Base-by-base conservation (phyloP, 345 rosid genomes). In the Fremontodendron californicum region DNA sequence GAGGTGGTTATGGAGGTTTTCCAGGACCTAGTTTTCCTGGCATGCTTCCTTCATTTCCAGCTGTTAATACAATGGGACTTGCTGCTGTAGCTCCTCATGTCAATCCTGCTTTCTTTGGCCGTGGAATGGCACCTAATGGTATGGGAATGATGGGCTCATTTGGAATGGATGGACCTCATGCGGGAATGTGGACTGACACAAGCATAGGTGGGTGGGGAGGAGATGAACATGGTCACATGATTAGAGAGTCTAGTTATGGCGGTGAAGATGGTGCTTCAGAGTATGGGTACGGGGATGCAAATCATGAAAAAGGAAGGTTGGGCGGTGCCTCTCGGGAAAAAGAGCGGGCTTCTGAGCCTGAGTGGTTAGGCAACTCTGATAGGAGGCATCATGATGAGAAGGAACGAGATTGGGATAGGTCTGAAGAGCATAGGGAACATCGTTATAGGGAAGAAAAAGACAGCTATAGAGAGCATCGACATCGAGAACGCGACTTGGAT, bases 31-130 rank as follows among this genome's bases (percentile, higher is more conserved):
- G 90, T 79, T 92, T 85, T 79, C 93, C 94, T 35, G 89, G 94
- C 49, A 90, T 92, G 90, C 83, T 90, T 78, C 92, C 90, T 61
- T 81, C 93, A 71, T 92, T 89, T 83, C 93, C 97, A 29, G 88
- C 80, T 81, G 91, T 92, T 68, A 89, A 90, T 78, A 15, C 90
- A n/a, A 89, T 92, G 97, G 92, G 94, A 77, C 87, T 92, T 86
- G 88, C 90, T 68, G 93, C 94, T 51, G 91, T 90, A 71, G 93
- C 97, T 84, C 97, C 97, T 82, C 97, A 92, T 83, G 93, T 92
- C 71, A 92, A 92, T 81, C 97, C 94, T 1, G 97, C 97, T 11
- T 92, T 92, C 77, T 92, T 90, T 66, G 89, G 87, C 57, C 66
- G 90, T 16, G 93, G 94, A 48, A 90, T 92, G 88, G 87, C 93